Base-by-base conservation (phyloP, 805 yeast species). In the Kodamaea nitidulidarum region DNA sequence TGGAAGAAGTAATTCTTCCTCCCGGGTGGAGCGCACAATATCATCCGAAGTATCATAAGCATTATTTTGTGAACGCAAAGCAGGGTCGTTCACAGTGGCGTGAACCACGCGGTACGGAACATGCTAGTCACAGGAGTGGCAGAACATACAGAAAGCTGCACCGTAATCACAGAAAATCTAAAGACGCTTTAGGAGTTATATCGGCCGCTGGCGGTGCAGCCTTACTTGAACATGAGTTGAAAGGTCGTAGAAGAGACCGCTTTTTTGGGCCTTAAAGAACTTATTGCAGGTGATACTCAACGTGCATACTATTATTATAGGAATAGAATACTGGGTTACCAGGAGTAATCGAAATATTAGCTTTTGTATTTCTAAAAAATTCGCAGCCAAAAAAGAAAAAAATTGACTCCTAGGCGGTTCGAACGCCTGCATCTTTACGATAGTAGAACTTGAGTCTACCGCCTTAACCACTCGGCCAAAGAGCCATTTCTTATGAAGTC, bases 11-110 rank as follows among this genome's bases (percentile, higher is more conserved):
- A 12, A 15, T 33, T 15, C 20, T 47, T 28, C 66, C 66, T 6
- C 39, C 45, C 9, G 67, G 67, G 10, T 62, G 67, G 67, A 38
- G 50, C 1, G 65, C 63, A n/a, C 52, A 54, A 36, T 62, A 60
- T 57, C 67, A 62, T 37, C 62, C 57, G 26, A 58, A 56, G 38
- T 60, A 58, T 45, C 37, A 54, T 39, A 36, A 47, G 11, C 61
- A 51, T 38, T 61, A 45, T 36, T 61, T 45, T 38, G 56, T 58
- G 29, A 56, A 61, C 40, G 39, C 46, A 7, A 27, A 38, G 6
- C 57, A 63, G 5, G 60, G 60, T 4, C 43, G 48, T 31, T 52
- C 63, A 3, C 62, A 57, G 39, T 62, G 68, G 68, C 63, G 56
- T 8, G 21, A 45, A 9, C 61, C 61, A 16, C 11, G 21, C 4